Evolutionary conservation across 2,329 filamentous ascomycete species (phyloP), one percentile per base, ranked within the genome.

Genomic region (Trichoderma aggressivum): DNA sequence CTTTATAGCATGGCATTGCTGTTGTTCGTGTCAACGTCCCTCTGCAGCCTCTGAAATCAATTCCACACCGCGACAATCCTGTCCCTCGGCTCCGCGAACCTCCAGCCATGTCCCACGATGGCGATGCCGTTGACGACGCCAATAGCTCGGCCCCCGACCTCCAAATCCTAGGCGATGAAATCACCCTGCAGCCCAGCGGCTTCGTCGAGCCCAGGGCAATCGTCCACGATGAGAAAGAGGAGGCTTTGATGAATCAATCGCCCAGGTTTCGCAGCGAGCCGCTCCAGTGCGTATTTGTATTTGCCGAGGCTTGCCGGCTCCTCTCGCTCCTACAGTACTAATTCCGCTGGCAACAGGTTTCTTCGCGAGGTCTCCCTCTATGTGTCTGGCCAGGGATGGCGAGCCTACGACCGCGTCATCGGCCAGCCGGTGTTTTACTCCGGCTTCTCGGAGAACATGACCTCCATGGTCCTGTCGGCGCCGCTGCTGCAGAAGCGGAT

Each of bases 371-470:
- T 99, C 39, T 96, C 93, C 60, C 86, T 97, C 39, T 94, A 98
- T 82, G 92, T 98, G 74, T 95, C 94, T 14, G 96, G 96, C 69
- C 92, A 92, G 64, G 95, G 94, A 79, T 99, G 96, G 96, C 92
- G 96, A 73, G 93, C 93, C 72, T 99, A 99, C 83, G 94, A 98
- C 78, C 85, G 92, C 73, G 88, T 94, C 73, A 91, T 98, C 76
- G 96, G 96, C 26, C 94, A 97, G 80, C 94, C 94, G 11, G 91
- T 98, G 74, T 98, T 95, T 84, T 99, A 98, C 81, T 83, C 91
- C 0, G 96, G 96, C 30, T 99, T 97, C 82, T 91, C 91, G 32
- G 95, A 98, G 74, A 90, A 94, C 72, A 97, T 99, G 89, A 97
- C 92, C 82, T 84, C 85, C 26, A 86, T 88, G 76, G 91, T 98